These are phyloP conservation scores for Xylariaceae sp. DNA, from an alignment of 2,329 filamentous ascomycete species.

Conservation along the genomic window DNA sequence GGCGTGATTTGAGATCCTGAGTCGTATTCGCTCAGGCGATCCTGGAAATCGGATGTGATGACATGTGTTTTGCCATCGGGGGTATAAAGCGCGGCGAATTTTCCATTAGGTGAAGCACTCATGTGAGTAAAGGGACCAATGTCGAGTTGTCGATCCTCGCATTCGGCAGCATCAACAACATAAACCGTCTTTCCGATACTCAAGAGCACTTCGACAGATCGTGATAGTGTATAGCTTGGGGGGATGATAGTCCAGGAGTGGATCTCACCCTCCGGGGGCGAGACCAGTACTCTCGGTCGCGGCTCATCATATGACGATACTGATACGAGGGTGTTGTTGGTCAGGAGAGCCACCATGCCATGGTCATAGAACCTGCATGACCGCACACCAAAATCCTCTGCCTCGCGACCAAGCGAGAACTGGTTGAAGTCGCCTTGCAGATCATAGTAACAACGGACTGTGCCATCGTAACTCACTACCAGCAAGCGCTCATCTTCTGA, in stretches of 20 bases:
- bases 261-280: slow-evolving; percentile 70
- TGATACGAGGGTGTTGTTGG: slow-evolving; percentile 79
- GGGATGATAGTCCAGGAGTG: slow-evolving; percentile 87
- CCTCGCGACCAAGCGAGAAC: slow-evolving; percentile 83
- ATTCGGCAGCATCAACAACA: slow-evolving; percentile 80
- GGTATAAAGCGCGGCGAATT: slow-evolving; percentile 82
- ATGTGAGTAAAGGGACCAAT: slow-evolving; percentile 91
- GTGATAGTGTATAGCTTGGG: slow-evolving; percentile 80
- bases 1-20: slow-evolving; percentile 80
- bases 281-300: slow-evolving; percentile 73
- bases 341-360: slow-evolving; percentile 87
- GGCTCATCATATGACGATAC: slow-evolving; percentile 91
- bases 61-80: slow-evolving; percentile 82
- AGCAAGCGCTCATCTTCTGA: slow-evolving; percentile 91
- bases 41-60: slow-evolving; percentile 92
- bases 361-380: slow-evolving; percentile 89
- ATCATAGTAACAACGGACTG: slow-evolving; percentile 82
- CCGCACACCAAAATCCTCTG: slow-evolving; percentile 80
- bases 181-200: slow-evolving; percentile 81
- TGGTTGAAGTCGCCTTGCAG: slow-evolving; percentile 93
- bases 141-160: slow-evolving; percentile 84
- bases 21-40: slow-evolving; percentile 84
- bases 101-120: slow-evolving; percentile 83
- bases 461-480: slow-evolving; percentile 83
- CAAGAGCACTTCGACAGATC: slow-evolving; percentile 86